Conservation (phyloP, 2,329 filamentous ascomycete species). For the Neofusicoccum cordaticola region DNA sequence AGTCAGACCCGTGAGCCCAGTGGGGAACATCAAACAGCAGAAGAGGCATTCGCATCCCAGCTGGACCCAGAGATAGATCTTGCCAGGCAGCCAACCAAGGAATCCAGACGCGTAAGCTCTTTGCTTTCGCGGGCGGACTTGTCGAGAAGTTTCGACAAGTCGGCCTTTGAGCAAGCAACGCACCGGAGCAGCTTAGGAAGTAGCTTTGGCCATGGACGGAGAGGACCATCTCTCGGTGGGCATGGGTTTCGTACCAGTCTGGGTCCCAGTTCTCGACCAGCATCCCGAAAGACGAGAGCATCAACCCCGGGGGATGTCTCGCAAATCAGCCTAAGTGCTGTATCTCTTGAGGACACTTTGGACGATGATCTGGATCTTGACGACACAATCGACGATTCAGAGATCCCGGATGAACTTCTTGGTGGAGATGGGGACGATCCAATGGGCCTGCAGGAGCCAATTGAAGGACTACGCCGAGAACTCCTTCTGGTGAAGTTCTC, state of each 20-base stretch:
- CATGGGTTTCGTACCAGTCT: constrained; percentile 64
- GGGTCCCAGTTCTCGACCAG: constrained; percentile 7
- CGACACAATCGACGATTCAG: constrained; percentile 38
- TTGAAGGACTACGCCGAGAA: constrained; percentile 39
- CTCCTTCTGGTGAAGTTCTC: constrained; percentile 36
- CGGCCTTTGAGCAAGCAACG: constrained; percentile 71
- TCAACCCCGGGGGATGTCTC: constrained; percentile 53
- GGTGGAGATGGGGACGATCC: constrained; percentile 29
- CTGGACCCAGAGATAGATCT: constrained; percentile 49
- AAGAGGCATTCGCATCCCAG: constrained; percentile 48
- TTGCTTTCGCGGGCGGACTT: constrained; percentile 83
- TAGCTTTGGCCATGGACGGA: constrained; percentile 54
- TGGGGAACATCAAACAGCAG: constrained; percentile 38
- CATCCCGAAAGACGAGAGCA: constrained; percentile 45
- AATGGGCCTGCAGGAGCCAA: constrained; percentile 27
- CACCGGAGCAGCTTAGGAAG: constrained; percentile 43
- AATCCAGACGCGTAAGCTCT: constrained; percentile 83
- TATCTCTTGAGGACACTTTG: constrained; percentile 37
- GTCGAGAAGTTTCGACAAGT: constrained; percentile 77
- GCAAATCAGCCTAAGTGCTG: constrained; percentile 36
- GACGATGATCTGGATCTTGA: constrained; percentile 38
- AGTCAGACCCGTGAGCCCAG: constrained; percentile 31
- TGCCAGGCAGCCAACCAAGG: constrained; percentile 54
- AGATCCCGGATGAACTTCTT: constrained; percentile 39
- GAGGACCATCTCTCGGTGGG: constrained; percentile 72